Conservation (phyloP, 257 asterid genomes). For the Fraxinus quadrangulata region DNA sequence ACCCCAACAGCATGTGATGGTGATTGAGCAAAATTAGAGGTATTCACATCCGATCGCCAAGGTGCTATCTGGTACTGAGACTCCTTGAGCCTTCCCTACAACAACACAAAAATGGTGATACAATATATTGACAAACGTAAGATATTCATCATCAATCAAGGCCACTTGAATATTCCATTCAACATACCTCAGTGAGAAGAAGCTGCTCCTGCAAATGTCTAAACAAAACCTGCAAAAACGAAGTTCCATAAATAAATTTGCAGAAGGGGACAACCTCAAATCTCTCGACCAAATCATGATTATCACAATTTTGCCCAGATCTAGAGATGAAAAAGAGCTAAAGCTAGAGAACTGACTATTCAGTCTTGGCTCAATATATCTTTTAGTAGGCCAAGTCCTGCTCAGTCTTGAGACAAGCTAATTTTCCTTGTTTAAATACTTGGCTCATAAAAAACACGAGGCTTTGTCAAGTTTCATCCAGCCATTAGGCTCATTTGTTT, state of each 20-base stretch:
- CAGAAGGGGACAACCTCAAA: slow-evolving; percentile 22
- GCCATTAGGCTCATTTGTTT: background rate
- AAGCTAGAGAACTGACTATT: slow-evolving; percentile 4
- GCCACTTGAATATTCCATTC: slow-evolving; percentile 17
- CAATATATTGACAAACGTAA: slow-evolving; percentile 14
- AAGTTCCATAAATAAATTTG: slow-evolving; percentile 14
- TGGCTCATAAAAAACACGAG: background rate
- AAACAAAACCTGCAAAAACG: slow-evolving; percentile 76
- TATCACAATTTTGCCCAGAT: slow-evolving; percentile 14
- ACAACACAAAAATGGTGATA: slow-evolving; percentile 21
- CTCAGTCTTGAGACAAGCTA: slow-evolving; percentile 12
- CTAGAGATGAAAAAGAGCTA: slow-evolving; percentile 16
- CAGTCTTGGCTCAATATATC: background rate
- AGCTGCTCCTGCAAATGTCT: slow-evolving; percentile 98
- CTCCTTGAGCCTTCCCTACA: slow-evolving; percentile 89
- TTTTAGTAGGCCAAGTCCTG: slow-evolving; percentile 1
- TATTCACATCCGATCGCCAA: slow-evolving; percentile 71
- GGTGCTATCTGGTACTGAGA: slow-evolving; percentile 89
- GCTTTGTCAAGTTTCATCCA: background rate
- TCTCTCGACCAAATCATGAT: slow-evolving; percentile 14
- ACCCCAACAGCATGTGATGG: slow-evolving; percentile 65
- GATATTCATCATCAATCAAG: slow-evolving; percentile 21
- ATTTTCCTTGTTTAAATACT: background rate
- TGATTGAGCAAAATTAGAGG: slow-evolving; percentile 51
- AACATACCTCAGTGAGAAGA: slow-evolving; percentile 86